phyloP scores from a whole-genome alignment of 2,329 filamentous ascomycete genomes.

The Penicillium sp. region DNA sequence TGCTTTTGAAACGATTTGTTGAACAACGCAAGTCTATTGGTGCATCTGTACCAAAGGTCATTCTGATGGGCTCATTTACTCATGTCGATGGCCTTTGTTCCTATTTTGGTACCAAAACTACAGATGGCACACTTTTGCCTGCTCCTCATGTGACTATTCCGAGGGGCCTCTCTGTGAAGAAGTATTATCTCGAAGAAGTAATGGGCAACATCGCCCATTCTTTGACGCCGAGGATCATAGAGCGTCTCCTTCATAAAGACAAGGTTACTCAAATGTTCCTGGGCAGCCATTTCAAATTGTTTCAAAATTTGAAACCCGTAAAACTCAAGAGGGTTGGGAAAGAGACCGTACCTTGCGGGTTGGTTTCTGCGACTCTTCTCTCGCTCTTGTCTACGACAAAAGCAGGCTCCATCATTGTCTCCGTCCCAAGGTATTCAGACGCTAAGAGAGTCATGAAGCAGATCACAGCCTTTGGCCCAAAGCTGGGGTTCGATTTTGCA shows the following conservation, averaged over 20 bases:
- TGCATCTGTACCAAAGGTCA: constrained; percentile 44
- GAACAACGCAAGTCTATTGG: constrained; percentile 34
- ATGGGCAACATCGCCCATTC: constrained; percentile 29
- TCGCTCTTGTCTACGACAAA: constrained; percentile 47
- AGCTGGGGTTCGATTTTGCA: constrained; percentile 43
- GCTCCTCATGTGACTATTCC: constrained; percentile 48
- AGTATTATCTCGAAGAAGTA: constrained; percentile 46
- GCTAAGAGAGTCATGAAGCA: constrained; percentile 36
- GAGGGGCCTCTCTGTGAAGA: constrained; percentile 46
- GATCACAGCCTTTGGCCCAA: constrained; percentile 26
- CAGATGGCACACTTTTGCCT: constrained; percentile 30
- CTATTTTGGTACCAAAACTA: constrained; percentile 42
- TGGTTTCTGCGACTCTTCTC: constrained; percentile 47
- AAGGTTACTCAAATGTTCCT: constrained; percentile 12
- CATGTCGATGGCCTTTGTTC: constrained; percentile 47
- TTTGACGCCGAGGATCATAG: constrained; percentile 24
- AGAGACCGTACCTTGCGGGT: constrained; percentile 37
- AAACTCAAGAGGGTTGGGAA: not conserved
- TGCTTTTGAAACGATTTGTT: constrained; percentile 47
- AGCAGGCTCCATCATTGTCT: constrained; percentile 50
- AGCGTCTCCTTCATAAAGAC: constrained; percentile 12
- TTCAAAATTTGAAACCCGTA: not conserved
- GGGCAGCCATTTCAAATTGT: constrained; percentile 3
- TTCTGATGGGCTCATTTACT: constrained; percentile 53
- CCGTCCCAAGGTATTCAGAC: constrained; percentile 49